phyloP scores from a whole-genome alignment of 2,329 filamentous ascomycete species.

The Orbilia oligospora region DNA sequence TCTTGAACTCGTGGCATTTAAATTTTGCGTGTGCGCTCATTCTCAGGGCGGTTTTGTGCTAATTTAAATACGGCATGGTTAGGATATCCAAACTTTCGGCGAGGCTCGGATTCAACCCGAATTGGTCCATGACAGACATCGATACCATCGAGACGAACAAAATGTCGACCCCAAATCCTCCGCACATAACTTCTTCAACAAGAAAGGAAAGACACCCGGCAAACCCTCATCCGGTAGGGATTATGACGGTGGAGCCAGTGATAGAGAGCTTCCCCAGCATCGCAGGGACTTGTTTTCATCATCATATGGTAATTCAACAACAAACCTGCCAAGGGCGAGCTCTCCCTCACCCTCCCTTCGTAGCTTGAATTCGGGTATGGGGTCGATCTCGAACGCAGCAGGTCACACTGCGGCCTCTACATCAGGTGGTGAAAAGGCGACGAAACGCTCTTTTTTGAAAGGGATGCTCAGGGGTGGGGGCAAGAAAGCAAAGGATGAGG shows the following conservation, averaged over 20 bases:
- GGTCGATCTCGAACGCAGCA: constrained; percentile 45
- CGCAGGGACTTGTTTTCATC: constrained; percentile 52
- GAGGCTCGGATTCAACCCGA: constrained; percentile 82
- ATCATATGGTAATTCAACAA: constrained; percentile 53
- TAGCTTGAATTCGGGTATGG: constrained; percentile 56
- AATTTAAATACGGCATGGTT: constrained; percentile 34
- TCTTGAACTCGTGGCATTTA: constrained; percentile 17
- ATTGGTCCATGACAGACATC: constrained; percentile 78
- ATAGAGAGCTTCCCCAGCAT: constrained; percentile 62
- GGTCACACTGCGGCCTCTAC: constrained; percentile 39
- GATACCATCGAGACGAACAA: constrained; percentile 72
- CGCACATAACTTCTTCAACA: constrained; percentile 78
- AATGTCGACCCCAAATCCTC: constrained; percentile 70
- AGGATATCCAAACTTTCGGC: constrained; percentile 83
- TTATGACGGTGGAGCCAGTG: constrained; percentile 75
- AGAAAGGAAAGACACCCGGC: constrained; percentile 73
- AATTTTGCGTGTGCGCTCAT: neutral
- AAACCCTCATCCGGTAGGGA: constrained; percentile 73
- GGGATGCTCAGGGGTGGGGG: constrained; percentile 53
- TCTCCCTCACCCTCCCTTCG: constrained; percentile 56
- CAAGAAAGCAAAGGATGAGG: constrained; percentile 54
- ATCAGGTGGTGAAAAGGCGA: constrained; percentile 51
- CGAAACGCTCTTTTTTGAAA: constrained; percentile 61
- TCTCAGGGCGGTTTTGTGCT: constrained; percentile 9
- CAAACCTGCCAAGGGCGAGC: constrained; percentile 52